Conservation (phyloP, 352 stramenopile species). For the Phytophthora sojae region DNA sequence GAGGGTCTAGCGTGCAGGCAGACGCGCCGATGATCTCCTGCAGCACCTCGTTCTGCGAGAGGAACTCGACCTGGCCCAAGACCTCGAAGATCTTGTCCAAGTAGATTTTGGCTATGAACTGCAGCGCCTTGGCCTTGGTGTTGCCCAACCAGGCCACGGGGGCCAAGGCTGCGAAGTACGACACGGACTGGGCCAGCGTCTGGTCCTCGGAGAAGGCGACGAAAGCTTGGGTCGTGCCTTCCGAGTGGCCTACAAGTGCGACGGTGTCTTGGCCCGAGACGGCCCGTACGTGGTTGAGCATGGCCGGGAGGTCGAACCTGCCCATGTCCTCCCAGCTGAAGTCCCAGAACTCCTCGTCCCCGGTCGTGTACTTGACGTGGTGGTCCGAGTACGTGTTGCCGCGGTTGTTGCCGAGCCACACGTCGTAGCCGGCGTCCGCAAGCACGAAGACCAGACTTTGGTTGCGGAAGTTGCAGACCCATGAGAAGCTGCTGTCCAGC, state of each 20-base stretch:
- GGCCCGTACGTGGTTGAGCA: conserved; percentile 50
- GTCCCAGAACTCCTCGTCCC: conserved; percentile 55
- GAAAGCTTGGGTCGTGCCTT: conserved; percentile 62
- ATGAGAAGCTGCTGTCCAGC: conserved; percentile 63
- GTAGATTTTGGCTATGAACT: conserved; percentile 37
- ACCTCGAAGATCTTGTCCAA: conserved; percentile 49
- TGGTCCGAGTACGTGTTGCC: conserved; percentile 61
- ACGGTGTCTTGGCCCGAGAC: conserved; percentile 41
- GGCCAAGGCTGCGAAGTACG: conserved; percentile 58
- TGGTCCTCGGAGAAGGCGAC: conserved; percentile 62
- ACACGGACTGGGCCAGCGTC: conserved; percentile 51
- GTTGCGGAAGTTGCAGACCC: conserved; percentile 57
- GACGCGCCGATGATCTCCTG: conserved; percentile 34
- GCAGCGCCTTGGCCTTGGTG: conserved; percentile 39
- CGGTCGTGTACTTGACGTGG: conserved; percentile 51
- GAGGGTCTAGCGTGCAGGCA: conserved; percentile 43
- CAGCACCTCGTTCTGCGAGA: conserved; percentile 41
- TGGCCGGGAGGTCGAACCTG: conserved; percentile 55
- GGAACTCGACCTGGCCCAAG: conserved; percentile 51
- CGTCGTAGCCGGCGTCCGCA: conserved; percentile 61
- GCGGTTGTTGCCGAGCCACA: conserved; percentile 76
- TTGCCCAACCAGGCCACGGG: conserved; percentile 47
- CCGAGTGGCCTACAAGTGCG: conserved; percentile 55
- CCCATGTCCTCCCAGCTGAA: conserved; percentile 69
- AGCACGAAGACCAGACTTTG: conserved; percentile 64